Evolutionary conservation across 1,139 yeast species (phyloP).

Genomic region (Yamadazyma triangularis): DNA sequence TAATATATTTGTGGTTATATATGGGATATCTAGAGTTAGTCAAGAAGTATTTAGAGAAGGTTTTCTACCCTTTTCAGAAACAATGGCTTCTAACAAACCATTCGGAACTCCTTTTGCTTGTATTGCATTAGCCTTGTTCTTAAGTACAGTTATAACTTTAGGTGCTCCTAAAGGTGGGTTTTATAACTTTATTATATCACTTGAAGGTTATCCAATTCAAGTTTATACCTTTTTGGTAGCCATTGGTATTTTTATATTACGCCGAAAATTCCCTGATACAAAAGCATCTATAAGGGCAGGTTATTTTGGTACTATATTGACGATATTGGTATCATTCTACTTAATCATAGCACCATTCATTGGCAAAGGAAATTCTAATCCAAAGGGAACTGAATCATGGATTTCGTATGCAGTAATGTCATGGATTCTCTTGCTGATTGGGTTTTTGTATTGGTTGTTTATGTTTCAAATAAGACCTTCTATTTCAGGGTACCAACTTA

Average conservation of each 20-base stretch:
- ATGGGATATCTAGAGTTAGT: constrained; percentile 55
- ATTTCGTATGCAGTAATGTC: constrained; percentile 51
- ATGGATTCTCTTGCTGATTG: constrained; percentile 25
- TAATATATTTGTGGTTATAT: constrained; percentile 58
- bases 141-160: constrained; percentile 41
- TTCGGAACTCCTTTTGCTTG: constrained; percentile 54
- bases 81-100: constrained; percentile 56
- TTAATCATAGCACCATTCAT: constrained; percentile 46
- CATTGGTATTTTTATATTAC: constrained; percentile 47
- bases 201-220: constrained; percentile 68
- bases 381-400: constrained; percentile 39
- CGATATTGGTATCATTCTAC: constrained; percentile 36
- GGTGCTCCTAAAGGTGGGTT: constrained; percentile 78
- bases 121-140: constrained; percentile 28
- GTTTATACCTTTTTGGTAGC: constrained; percentile 46
- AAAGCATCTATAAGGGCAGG: constrained; percentile 49
- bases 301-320: constrained; percentile 37
- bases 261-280: constrained; percentile 42
- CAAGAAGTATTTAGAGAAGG: constrained; percentile 67
- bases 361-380: constrained; percentile 36
- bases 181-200: constrained; percentile 67
- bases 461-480: constrained; percentile 45
- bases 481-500: constrained; percentile 37
- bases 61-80: constrained; percentile 47
- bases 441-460: constrained; percentile 45